Evolutionary conservation across 257 asterid species (phyloP).

Genomic region (Solanum rostratum): DNA sequence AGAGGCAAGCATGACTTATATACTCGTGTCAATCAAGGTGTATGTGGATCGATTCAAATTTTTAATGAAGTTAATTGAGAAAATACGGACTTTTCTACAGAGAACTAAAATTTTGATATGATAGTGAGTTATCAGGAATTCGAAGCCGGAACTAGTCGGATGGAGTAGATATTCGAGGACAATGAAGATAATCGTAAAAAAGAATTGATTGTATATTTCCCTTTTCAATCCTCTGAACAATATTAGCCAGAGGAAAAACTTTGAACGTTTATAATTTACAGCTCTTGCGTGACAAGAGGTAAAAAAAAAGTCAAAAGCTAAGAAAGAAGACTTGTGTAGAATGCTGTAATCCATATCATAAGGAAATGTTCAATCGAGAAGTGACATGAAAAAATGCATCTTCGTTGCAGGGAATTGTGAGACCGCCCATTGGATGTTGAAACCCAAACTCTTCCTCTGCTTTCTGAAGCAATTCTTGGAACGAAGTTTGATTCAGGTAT

Average conservation of each 20-base stretch:
- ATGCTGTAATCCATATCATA: not conserved
- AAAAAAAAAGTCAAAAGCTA: not conserved
- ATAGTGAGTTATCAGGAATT: no score
- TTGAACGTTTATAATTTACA: not conserved
- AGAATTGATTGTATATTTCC: not conserved
- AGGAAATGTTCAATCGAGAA: not conserved
- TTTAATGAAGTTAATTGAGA: no score
- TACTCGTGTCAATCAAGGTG: no score
- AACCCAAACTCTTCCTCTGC: constrained; percentile 10
- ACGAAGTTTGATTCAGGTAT: not conserved
- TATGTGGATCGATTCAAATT: no score
- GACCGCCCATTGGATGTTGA: constrained; percentile 8
- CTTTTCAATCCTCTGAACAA: not conserved
- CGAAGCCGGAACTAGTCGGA: no score
- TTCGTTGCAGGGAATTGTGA: constrained; percentile 1
- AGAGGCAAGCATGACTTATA: no score
- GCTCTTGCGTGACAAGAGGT: not conserved
- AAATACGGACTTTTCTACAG: no score
- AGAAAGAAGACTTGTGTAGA: not conserved
- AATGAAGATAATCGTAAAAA: not conserved
- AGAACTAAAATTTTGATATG: no score
- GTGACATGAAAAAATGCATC: not conserved
- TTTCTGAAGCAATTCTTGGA: not conserved
- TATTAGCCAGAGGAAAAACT: not conserved
- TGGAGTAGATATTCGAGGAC: not conserved